Conservation (phyloP, 805 yeast genomes). For the Nakazawaea ernobii region DNA sequence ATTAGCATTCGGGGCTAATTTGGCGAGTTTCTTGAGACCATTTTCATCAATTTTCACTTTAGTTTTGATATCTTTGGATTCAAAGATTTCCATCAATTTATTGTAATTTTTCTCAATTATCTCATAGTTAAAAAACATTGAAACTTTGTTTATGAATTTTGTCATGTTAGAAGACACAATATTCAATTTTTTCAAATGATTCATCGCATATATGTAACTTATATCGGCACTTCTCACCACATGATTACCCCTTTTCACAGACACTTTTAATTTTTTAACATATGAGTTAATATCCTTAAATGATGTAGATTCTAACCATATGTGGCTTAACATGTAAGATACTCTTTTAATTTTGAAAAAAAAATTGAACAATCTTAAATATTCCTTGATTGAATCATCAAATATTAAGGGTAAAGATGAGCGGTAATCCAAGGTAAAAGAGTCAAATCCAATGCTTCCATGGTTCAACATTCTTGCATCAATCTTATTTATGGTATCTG, state of each 20-base stretch:
- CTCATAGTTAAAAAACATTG: conserved; percentile 37
- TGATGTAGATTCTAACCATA: conserved; percentile 38
- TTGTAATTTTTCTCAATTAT: conserved; percentile 36
- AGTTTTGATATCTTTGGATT: conserved; percentile 14
- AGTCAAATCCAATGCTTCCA: conserved; percentile 82
- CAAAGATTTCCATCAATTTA: conserved; percentile 20
- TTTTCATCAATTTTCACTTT: neutral
- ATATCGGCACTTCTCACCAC: conserved; percentile 13
- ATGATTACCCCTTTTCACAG: conserved; percentile 6
- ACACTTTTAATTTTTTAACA: conserved; percentile 11
- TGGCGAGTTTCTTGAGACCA: conserved; percentile 1
- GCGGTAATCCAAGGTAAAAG: conserved; percentile 78
- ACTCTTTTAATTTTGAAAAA: conserved; percentile 74
- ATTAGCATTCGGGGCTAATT: conserved; percentile 22
- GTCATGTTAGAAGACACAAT: conserved; percentile 33
- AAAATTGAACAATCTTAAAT: conserved; percentile 77
- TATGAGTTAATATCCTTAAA: conserved; percentile 14
- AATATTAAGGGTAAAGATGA: conserved; percentile 37
- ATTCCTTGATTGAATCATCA: conserved; percentile 47
- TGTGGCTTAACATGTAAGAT: conserved; percentile 40
- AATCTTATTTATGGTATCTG: conserved; percentile 42
- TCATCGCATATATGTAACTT: conserved; percentile 18
- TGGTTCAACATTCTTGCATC: conserved; percentile 84
- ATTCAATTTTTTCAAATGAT: conserved; percentile 25
- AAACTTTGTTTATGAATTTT: conserved; percentile 35